Evolutionary conservation across 2,329 filamentous ascomycete species (phyloP), one percentile per base, ranked within the genome.

Genomic region (Seiridium unicorne): DNA sequence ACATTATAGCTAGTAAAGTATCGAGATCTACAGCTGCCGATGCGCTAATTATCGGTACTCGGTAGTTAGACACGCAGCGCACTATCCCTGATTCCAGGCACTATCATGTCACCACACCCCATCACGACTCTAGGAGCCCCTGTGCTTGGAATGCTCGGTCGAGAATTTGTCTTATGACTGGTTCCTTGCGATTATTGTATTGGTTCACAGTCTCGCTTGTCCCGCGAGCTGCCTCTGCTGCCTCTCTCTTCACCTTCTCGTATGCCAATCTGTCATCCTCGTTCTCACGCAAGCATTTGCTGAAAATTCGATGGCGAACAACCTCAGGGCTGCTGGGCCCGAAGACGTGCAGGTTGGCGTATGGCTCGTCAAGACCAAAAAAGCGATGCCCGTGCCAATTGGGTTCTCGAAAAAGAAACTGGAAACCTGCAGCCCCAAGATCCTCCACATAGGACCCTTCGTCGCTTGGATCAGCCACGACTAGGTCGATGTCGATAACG

Each of bases 401-500:
- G 0, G 76, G 79, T 68, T 84, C 79, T 18, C 82, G 75, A 0
- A 74, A 11, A 1, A 80, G 68, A 54, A 83, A 82, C 11, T 74
- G 70, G 55, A 83, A 83, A 0, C 79, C 79, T 0, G 66, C 73
- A 0, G 65, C 62, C 64, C 82, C 78, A 3, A 84, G 77, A 3
- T 68, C 68, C 2, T 72, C 65, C 6, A 76, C 77, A 61, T 83
- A 84, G 1, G 69, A 67, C 2, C 62, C 67, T 63, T 84, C 81
- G 44, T 77, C 72, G 9, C 64, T 63, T 32, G 74, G 60, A 53
- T 81, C 72, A 3, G 65, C 53, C 6, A 84, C 73, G 3, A 77
- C 72, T 7, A 84, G 68, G 64, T 84, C 83, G 35, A 85, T 74
- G 65, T 85, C 82, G 51, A 85, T 80, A 51, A 84, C 70, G 36